Conservation (phyloP, 352 stramenopile species). For the Globisporangium cederbergense region DNA sequence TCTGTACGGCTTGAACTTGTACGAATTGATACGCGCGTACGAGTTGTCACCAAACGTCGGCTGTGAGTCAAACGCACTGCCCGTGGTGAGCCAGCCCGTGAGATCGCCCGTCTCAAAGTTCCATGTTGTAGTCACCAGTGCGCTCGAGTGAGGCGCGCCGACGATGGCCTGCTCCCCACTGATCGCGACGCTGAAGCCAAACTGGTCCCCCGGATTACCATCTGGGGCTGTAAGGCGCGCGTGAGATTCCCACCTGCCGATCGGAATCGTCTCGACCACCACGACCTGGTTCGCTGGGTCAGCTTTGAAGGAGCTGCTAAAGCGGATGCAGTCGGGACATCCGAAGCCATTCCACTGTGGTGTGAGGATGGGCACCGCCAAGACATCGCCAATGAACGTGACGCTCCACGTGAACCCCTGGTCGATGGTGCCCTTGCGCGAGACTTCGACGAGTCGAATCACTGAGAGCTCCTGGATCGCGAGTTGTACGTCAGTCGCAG, state of each 20-base stretch:
- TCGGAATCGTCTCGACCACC: constrained; percentile 38
- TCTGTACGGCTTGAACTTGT: constrained; percentile 35
- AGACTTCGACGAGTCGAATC: constrained; percentile 84
- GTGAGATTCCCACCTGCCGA: constrained; percentile 70
- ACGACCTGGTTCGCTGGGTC: constrained; percentile 58
- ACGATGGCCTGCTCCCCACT: constrained; percentile 78
- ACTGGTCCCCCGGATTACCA: constrained; percentile 69
- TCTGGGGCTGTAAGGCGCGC: constrained; percentile 55
- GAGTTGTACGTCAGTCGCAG: constrained; percentile 62
- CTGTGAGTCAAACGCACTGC: constrained; percentile 91
- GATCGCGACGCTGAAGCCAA: constrained; percentile 70
- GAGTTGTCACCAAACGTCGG: constrained; percentile 95
- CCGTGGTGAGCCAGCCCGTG: constrained; percentile 91
- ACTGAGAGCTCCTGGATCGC: constrained; percentile 77
- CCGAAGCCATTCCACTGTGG: constrained; percentile 61
- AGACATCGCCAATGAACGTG: constrained; percentile 79
- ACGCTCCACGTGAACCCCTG: constrained; percentile 79
- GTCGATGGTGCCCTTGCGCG: constrained; percentile 60
- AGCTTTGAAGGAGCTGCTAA: constrained; percentile 63
- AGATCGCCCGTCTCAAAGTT: constrained; percentile 97
- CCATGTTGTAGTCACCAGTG: constrained; percentile 91
- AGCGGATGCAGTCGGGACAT: constrained; percentile 62
- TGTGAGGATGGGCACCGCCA: constrained; percentile 51
- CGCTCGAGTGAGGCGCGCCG: constrained; percentile 59
- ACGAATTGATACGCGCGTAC: constrained; percentile 76